Base-by-base conservation (phyloP, 2,329 filamentous ascomycete species). In the Emericellopsis cladophorae region DNA sequence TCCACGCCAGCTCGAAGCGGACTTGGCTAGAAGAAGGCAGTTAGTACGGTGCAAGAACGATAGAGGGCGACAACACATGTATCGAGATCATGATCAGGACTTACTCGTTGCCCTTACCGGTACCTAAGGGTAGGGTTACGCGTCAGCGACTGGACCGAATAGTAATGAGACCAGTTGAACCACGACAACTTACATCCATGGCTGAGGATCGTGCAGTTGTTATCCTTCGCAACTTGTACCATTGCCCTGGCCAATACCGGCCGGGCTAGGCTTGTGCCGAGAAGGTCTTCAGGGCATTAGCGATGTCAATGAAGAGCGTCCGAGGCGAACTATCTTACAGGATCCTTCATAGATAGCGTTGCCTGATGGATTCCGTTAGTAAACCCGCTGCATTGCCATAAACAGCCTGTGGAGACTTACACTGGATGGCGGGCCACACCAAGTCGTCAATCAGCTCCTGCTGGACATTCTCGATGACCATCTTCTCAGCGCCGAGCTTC, bases 391-490 rank as follows among this genome's bases (percentile, higher is more conserved):
- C 18, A 21, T 21, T 21, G 5, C 18, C 18, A 21, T 21, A 21
- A 21, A 21, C 18, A 21, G 26, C 26, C 8, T 29, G 26, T 29
- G 26, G 6, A 21, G 18, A 35, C 32, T 9, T 21, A 35, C 77
- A 82, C 59, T 84, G 79, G 48, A 88, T 73, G 43, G 82, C 82
- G 43, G 76, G 79, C 71, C 81, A 87, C 69, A 79, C 82, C 32
- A 87, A 72, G 62, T 86, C 74, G 52, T 85, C 79, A 47, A 88
- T 72, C 56, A 88, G 86, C 61, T 84, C 79, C 51, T 71, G 69
- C 48, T 74, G 72, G 42, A 86, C 66, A 56, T 87, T 74, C 44
- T 68, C 65, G 48, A 75, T 63, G 49, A 67, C 57, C 52, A 77
- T 70, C n/a, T 38, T 34, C 42, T 50, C 46, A 21, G 48, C 46